Evolutionary conservation across 2,329 filamentous ascomycete genomes (phyloP).

Genomic region (Apiospora aurea): DNA sequence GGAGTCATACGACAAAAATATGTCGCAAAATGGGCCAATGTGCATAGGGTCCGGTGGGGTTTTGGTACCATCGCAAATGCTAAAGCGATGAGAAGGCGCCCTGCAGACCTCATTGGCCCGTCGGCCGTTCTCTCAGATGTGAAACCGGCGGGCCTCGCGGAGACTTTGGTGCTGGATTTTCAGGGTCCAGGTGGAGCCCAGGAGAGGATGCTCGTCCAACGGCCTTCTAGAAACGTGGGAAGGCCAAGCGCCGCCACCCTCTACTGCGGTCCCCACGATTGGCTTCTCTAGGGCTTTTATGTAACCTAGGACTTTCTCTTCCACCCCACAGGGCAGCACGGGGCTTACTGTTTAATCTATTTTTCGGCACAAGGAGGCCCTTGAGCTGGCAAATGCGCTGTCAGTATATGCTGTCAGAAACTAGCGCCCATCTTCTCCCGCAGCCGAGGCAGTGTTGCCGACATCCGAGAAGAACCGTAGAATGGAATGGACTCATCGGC

Average conservation of each 20-base stretch:
- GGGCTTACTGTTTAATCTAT: not conserved
- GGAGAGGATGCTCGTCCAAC: not conserved
- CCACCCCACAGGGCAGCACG: not conserved
- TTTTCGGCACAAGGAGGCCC: not conserved
- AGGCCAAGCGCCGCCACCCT: not conserved
- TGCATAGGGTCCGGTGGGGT: not conserved
- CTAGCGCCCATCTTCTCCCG: not conserved
- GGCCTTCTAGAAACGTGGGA: not conserved
- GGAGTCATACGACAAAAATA: not conserved
- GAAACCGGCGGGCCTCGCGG: not conserved
- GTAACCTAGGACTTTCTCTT: not conserved
- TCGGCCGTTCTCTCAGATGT: not conserved
- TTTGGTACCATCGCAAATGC: not conserved
- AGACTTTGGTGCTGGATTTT: not conserved
- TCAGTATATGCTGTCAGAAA: not conserved
- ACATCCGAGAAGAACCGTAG: not conserved
- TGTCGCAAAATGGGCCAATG: not conserved
- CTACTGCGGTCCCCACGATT: too few species aligned
- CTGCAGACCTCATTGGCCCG: not conserved
- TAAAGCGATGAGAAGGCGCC: not conserved
- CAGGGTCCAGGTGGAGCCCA: not conserved
- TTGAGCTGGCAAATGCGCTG: constrained; percentile 1
- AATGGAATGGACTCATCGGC: not conserved
- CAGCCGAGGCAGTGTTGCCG: not conserved
- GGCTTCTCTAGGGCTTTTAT: not conserved